These are phyloP conservation scores for Arthrobotrys sphaeroides DNA, from an alignment of 2,329 filamentous ascomycete genomes.

Conservation along the genomic window DNA sequence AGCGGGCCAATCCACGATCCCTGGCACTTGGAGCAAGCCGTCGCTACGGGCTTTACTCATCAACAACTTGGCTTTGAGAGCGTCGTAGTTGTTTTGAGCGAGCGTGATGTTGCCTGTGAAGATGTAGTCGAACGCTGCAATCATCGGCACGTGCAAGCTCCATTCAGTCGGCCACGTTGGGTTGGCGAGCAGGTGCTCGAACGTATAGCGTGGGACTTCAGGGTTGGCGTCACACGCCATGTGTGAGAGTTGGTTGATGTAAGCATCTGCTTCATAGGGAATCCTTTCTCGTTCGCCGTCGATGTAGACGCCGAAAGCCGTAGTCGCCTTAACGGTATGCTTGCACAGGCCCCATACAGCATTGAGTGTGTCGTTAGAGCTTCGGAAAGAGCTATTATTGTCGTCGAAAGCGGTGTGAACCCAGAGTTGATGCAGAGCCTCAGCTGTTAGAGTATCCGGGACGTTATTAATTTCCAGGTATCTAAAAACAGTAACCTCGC, in stretches of 20 bases:
- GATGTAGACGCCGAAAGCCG: conserved; percentile 20
- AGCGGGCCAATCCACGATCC: conserved; percentile 21
- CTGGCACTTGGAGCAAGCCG: conserved; percentile 9
- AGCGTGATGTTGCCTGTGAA: conserved; percentile 10
- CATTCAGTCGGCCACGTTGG: conserved; percentile 36
- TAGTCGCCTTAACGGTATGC: conserved; percentile 28
- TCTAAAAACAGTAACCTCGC: conserved; percentile 26
- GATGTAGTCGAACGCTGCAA: conserved; percentile 12
- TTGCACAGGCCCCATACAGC: conserved; percentile 19
- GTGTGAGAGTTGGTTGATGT: conserved; percentile 33
- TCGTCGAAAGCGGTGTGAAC: conserved; percentile 26
- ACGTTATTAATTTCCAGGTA: conserved; percentile 34
- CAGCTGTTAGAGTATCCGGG: neutral
- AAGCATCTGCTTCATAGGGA: conserved; percentile 30
- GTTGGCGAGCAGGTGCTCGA: conserved; percentile 17
- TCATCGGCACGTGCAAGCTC: conserved; percentile 37
- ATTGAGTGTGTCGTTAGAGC: conserved; percentile 26
- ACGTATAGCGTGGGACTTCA: conserved; percentile 12
- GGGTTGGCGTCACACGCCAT: conserved; percentile 21
- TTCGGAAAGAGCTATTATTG: neutral
- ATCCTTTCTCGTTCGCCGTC: conserved; percentile 30
- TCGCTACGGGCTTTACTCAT: conserved; percentile 22
- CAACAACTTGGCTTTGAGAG: conserved; percentile 16
- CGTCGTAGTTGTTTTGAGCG: conserved; percentile 8
- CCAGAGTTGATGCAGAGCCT: neutral